Conservation (phyloP, 768 basidiomycete genomes). For the Cubamyces sp. region DNA sequence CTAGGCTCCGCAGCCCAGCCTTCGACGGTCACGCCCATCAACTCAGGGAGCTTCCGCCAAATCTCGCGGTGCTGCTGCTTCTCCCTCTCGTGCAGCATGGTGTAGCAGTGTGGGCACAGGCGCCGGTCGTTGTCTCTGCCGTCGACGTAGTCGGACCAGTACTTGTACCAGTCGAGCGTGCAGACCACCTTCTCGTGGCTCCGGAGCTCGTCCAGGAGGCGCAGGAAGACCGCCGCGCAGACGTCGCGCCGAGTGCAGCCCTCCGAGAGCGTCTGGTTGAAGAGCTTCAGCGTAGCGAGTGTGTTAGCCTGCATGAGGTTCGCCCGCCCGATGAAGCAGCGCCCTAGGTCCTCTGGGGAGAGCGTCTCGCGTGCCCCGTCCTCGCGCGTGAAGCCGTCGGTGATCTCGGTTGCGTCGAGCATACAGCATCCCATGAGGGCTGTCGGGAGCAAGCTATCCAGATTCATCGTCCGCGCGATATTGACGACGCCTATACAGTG, state of each 20-base stretch:
- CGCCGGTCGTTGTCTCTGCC: constrained; percentile 6
- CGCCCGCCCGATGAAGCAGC: constrained; percentile 17
- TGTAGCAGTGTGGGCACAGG: constrained; percentile 12
- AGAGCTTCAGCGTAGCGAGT: constrained; percentile 10
- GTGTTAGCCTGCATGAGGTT: constrained; percentile 14
- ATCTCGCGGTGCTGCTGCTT: constrained; percentile 3
- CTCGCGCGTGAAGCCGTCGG: constrained; percentile 10
- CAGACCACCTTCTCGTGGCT: constrained; percentile 4
- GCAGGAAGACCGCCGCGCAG: constrained; percentile 10
- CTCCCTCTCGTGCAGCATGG: constrained; percentile 13
- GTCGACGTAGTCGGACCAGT: constrained; percentile 6
- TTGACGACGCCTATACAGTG: constrained; percentile 19
- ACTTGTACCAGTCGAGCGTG: constrained; percentile 12
- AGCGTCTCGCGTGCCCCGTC: constrained; percentile 22
- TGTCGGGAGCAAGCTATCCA: constrained; percentile 4
- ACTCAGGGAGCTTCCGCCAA: constrained; percentile 12
- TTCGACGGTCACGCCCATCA: constrained; percentile 17
- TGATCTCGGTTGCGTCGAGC: constrained; percentile 10
- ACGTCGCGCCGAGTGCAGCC: constrained; percentile 13
- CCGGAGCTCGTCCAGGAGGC: constrained; percentile 12
- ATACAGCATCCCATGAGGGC: constrained; percentile 13
- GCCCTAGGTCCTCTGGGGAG: constrained; percentile 10
- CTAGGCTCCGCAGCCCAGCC: constrained; percentile 5
- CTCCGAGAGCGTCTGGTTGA: constrained; percentile 8
- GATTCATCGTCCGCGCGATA: constrained; percentile 12